These are phyloP conservation scores for Celoporthe dispersa DNA, from an alignment of 2,329 filamentous ascomycete genomes.

Conservation along the genomic window DNA sequence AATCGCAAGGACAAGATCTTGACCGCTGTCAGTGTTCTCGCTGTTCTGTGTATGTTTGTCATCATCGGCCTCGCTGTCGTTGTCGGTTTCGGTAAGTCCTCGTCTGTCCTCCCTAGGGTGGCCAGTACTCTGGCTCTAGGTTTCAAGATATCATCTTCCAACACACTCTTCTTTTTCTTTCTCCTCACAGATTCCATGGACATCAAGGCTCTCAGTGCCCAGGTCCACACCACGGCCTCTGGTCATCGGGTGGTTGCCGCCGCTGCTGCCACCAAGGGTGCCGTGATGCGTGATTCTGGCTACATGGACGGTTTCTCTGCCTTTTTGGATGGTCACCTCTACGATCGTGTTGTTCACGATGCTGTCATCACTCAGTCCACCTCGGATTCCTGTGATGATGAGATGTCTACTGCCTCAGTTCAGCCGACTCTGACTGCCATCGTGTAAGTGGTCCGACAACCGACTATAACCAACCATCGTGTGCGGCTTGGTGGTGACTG, in stretches of 20 bases:
- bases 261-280: not conserved
- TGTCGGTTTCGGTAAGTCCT: slow-evolving; percentile 2
- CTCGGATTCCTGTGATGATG: slow-evolving; percentile 2
- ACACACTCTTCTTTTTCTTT: not conserved
- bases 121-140: not conserved
- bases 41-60: slow-evolving; percentile 11
- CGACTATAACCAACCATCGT: too few relatives aligned
- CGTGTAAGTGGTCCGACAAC: slow-evolving; percentile 8
- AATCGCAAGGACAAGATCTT: slow-evolving; percentile 8
- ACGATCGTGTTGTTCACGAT: not conserved
- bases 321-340: not conserved
- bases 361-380: not conserved
- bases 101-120: not conserved
- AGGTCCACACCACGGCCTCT: slow-evolving; percentile 9
- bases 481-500: not conserved
- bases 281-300: not conserved
- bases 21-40: not conserved
- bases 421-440: slow-evolving; percentile 1
- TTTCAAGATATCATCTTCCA: not conserved
- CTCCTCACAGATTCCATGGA: slow-evolving; percentile 23
- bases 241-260: not conserved
- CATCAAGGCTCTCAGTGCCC: not conserved
- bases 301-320: slow-evolving; percentile 1
- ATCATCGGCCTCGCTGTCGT: slow-evolving; percentile 16
- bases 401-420: not conserved